Conservation (phyloP, 768 basidiomycete species). For the Rhodocollybia butyracea region DNA sequence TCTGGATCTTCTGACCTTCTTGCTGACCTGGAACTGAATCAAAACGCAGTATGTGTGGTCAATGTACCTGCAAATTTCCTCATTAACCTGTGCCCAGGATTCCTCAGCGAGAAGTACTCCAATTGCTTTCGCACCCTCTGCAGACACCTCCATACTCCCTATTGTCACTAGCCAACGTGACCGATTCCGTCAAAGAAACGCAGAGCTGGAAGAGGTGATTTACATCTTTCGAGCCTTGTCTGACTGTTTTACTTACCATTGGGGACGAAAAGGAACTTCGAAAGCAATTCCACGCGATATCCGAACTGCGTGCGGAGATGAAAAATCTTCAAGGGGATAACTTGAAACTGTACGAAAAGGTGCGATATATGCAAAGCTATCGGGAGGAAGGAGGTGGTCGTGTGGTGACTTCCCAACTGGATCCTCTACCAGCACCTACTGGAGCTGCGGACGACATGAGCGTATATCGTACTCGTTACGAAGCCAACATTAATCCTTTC, state of each 20-base stretch:
- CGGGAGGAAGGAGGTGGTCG: conserved; percentile 65
- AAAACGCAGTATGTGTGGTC: conserved; percentile 31
- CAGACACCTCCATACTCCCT: conserved; percentile 94
- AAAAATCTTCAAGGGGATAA: conserved; percentile 93
- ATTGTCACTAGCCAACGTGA: conserved; percentile 98
- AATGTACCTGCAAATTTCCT: conserved; percentile 7
- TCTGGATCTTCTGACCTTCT: conserved; percentile 50
- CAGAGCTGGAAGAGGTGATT: conserved; percentile 89
- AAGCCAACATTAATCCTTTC: conserved; percentile 97
- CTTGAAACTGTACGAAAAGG: conserved; percentile 97
- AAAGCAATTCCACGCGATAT: conserved; percentile 92
- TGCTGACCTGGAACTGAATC: conserved; percentile 70
- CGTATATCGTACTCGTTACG: conserved; percentile 88
- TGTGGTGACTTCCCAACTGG: conserved; percentile 59
- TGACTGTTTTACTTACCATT: not conserved
- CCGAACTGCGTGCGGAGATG: conserved; percentile 89
- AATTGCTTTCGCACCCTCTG: conserved; percentile 68
- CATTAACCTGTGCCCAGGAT: conserved; percentile 17
- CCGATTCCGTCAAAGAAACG: conserved; percentile 95
- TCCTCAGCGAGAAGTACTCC: conserved; percentile 51
- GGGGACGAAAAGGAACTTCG: conserved; percentile 69
- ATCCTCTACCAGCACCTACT: conserved; percentile 54
- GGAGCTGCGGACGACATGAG: conserved; percentile 68
- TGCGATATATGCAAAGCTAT: conserved; percentile 97
- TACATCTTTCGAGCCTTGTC: not conserved